These are phyloP conservation scores for Atkinsonella hypoxylon DNA, from an alignment of 2,329 filamentous ascomycete species.

Conservation along the genomic window DNA sequence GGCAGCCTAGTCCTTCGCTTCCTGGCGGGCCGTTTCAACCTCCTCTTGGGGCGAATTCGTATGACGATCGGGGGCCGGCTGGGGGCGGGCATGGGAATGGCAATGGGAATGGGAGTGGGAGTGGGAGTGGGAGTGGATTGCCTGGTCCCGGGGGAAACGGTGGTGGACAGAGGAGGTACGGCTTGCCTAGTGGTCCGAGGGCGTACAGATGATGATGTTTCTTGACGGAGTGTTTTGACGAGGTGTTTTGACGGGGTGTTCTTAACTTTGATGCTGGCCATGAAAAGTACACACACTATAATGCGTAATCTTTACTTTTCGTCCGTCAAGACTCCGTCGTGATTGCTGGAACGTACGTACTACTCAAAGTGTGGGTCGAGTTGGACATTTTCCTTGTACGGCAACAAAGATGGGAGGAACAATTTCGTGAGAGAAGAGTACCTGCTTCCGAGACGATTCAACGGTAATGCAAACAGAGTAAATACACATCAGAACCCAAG, in stretches of 20 bases:
- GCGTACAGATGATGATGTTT: slow-evolving; percentile 20
- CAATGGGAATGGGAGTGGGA: too few relatives aligned
- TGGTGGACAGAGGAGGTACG: slow-evolving; percentile 24
- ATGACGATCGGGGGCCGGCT: too few relatives aligned
- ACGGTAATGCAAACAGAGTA: not conserved
- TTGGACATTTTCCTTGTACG: too few relatives aligned
- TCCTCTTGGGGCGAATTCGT: slow-evolving; percentile 20
- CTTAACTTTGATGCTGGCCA: not conserved
- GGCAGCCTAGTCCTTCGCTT: slow-evolving; percentile 42
- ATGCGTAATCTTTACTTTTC: not conserved
- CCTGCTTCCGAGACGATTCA: too few relatives aligned
- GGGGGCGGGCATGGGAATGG: too few relatives aligned
- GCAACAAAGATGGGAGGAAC: too few relatives aligned
- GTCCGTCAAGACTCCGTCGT: too few relatives aligned
- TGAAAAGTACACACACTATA: not conserved
- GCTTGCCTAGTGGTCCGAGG: slow-evolving; percentile 35
- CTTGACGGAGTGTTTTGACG: too few relatives aligned
- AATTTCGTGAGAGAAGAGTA: too few relatives aligned
- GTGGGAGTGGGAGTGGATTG: too few relatives aligned
- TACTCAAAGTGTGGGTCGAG: too few relatives aligned
- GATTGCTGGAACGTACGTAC: too few relatives aligned
- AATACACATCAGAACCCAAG: not conserved
- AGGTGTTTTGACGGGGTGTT: not conserved
- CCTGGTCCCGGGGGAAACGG: slow-evolving; percentile 24
- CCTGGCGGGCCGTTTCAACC: slow-evolving; percentile 35